Evolutionary conservation across 805 yeast species (phyloP).

Genomic region (Debaryomyces tyrocola): DNA sequence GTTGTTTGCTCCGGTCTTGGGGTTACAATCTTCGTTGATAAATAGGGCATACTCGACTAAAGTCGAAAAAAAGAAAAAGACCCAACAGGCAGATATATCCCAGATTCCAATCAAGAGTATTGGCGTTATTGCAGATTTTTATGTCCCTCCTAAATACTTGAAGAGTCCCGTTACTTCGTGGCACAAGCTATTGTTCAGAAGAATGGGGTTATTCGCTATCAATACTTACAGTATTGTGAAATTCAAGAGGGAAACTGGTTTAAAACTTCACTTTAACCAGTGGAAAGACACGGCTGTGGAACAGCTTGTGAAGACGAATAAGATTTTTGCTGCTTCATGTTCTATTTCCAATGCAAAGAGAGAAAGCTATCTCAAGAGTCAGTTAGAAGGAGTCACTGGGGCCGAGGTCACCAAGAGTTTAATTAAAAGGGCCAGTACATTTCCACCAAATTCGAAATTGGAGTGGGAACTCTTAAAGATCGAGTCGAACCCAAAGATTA

Average conservation of each 20-base stretch:
- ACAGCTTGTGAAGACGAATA: constrained; percentile 72
- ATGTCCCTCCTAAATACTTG: constrained; percentile 38
- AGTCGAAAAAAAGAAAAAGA: constrained; percentile 12
- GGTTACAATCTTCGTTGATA: background rate
- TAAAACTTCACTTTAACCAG: constrained; percentile 58
- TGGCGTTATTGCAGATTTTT: constrained; percentile 44
- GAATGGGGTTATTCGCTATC: constrained; percentile 64
- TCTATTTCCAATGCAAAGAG: constrained; percentile 27
- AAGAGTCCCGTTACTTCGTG: constrained; percentile 30
- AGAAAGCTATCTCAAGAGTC: constrained; percentile 45
- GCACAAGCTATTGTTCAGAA: constrained; percentile 53
- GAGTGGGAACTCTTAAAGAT: constrained; percentile 79
- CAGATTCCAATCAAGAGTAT: constrained; percentile 39
- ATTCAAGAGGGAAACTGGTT: constrained; percentile 43
- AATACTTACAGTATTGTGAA: constrained; percentile 57
- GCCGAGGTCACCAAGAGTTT: constrained; percentile 31
- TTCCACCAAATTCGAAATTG: constrained; percentile 58
- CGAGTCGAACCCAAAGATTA: constrained; percentile 68
- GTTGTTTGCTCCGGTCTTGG: background rate
- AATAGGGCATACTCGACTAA: constrained; percentile 13
- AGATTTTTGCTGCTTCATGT: constrained; percentile 66
- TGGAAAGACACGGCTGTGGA: constrained; percentile 90
- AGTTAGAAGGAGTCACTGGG: constrained; percentile 36
- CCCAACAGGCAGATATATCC: constrained; percentile 29
- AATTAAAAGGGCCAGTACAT: constrained; percentile 31